Evolutionary conservation across 192 early-diverging fungal genomes (phyloP).

Genomic region (Backusella westeae): DNA sequence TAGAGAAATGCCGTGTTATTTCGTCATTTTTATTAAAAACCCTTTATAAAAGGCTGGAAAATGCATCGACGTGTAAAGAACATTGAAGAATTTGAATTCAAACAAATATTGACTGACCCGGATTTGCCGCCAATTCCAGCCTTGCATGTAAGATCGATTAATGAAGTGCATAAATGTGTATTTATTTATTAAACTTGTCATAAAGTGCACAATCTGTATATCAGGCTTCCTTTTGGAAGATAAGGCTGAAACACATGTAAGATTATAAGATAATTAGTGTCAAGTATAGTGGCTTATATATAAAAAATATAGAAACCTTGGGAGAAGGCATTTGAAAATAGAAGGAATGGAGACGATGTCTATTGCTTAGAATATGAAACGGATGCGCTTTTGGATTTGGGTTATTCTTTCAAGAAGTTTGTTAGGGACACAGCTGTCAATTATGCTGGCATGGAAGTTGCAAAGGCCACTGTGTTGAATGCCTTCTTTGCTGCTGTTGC

Average conservation of each 20-base stretch:
- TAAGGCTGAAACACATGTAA: conserved; percentile 30
- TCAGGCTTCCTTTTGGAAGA: conserved; percentile 55
- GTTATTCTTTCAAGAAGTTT: conserved; percentile 49
- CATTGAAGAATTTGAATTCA: conserved; percentile 49
- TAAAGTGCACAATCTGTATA: conserved; percentile 51
- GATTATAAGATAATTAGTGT: not conserved
- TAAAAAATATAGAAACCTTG: conserved; percentile 38
- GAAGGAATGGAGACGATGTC: conserved; percentile 35
- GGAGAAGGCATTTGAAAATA: conserved; percentile 36
- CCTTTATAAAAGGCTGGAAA: conserved; percentile 24
- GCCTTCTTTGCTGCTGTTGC: conserved; percentile 50
- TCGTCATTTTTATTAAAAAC: not conserved
- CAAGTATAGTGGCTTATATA: not conserved
- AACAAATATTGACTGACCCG: conserved; percentile 44
- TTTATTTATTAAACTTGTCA: not conserved
- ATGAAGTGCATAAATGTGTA: not conserved
- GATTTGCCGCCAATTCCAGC: conserved; percentile 54
- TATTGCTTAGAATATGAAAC: conserved; percentile 53
- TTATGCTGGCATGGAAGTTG: conserved; percentile 46
- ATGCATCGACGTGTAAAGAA: conserved; percentile 39
- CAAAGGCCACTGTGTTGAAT: conserved; percentile 49
- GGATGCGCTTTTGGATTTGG: conserved; percentile 41
- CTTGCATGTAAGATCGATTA: conserved; percentile 38
- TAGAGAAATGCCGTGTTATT: too few relatives aligned
- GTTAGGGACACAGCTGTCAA: conserved; percentile 47